These are phyloP conservation scores for Sugiyamaella grinbergsii DNA, from an alignment of 1,139 yeast species.

Conservation along the genomic window DNA sequence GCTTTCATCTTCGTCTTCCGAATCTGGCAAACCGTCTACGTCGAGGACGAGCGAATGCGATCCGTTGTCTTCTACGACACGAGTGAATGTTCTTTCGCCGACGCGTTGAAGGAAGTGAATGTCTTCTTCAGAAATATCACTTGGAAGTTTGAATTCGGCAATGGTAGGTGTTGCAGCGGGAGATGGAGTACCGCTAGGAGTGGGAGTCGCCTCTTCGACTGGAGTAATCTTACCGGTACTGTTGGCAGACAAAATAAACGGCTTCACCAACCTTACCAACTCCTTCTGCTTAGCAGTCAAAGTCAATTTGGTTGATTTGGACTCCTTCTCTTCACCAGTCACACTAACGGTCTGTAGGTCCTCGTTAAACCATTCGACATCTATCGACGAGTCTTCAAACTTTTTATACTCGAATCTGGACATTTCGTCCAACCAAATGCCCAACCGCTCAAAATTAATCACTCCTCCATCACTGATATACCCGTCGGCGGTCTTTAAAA, in stretches of 20 bases:
- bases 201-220: conserved; percentile 20
- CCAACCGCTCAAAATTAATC: conserved; percentile 72
- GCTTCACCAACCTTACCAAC: conserved; percentile 35
- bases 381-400: conserved; percentile 67
- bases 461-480: conserved; percentile 82
- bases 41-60: conserved; percentile 48
- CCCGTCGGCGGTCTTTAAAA: conserved; percentile 74
- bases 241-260: conserved; percentile 34
- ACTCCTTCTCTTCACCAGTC: conserved; percentile 66
- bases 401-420: conserved; percentile 65
- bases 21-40: conserved; percentile 68
- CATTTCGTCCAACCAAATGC: conserved; percentile 77
- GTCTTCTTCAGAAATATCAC: conserved; percentile 32
- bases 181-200: background rate
- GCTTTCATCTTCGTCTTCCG: conserved; percentile 56
- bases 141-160: conserved; percentile 27
- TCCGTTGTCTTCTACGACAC: conserved; percentile 32
- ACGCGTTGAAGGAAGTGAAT: conserved; percentile 36
- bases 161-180: conserved; percentile 4
- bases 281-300: conserved; percentile 69
- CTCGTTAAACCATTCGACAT: conserved; percentile 88
- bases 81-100: conserved; percentile 33
- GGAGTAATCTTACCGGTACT: conserved; percentile 25
- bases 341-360: conserved; percentile 78
- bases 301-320: conserved; percentile 49